Percentiles rank a stretch among this genome's conserved stretches.
phyloP scores from a whole-genome alignment of 108 stramenopile species.

The Fistulifera pelliculosa region DNA sequence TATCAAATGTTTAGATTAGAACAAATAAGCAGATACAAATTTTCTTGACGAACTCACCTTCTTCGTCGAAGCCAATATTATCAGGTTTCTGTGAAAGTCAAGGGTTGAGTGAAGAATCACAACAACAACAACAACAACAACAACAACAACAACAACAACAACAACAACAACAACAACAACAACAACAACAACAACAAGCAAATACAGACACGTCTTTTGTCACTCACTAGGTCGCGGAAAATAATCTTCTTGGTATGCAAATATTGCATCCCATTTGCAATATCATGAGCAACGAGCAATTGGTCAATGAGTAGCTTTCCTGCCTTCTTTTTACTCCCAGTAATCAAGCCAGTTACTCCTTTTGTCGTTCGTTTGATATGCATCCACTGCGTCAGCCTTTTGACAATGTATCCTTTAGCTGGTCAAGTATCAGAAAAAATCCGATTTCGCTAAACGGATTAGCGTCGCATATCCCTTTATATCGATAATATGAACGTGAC shows the following conservation, averaged over 20 bases:
- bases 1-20: too few relatives aligned
- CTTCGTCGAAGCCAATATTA: slow-evolving; percentile 32
- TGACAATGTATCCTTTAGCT: slow-evolving; percentile 30
- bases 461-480: slow-evolving; percentile 19
- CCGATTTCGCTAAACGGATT: slow-evolving; percentile 22
- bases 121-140: slow-evolving; percentile 6
- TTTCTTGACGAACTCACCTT: too few relatives aligned
- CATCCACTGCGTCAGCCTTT: slow-evolving; percentile 31
- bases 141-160: slow-evolving; percentile 8
- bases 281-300: slow-evolving; percentile 31
- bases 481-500: slow-evolving; percentile 41
- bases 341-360: slow-evolving; percentile 38
- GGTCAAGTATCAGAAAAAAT: slow-evolving; percentile 45
- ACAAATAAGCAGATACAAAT: slow-evolving; percentile 2
- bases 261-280: slow-evolving; percentile 31
- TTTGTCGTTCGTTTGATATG: slow-evolving; percentile 30
- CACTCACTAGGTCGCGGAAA: slow-evolving; percentile 42
- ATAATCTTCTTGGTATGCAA: slow-evolving; percentile 30
- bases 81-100: slow-evolving; percentile 16
- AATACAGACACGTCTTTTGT: neutral
- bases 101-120: neutral
- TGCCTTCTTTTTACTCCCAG: slow-evolving; percentile 24
- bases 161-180: neutral
- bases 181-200: slow-evolving; percentile 1
- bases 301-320: slow-evolving; percentile 19